Base-by-base conservation (phyloP, 768 basidiomycete genomes). In the Hygrophorus pudorinus region DNA sequence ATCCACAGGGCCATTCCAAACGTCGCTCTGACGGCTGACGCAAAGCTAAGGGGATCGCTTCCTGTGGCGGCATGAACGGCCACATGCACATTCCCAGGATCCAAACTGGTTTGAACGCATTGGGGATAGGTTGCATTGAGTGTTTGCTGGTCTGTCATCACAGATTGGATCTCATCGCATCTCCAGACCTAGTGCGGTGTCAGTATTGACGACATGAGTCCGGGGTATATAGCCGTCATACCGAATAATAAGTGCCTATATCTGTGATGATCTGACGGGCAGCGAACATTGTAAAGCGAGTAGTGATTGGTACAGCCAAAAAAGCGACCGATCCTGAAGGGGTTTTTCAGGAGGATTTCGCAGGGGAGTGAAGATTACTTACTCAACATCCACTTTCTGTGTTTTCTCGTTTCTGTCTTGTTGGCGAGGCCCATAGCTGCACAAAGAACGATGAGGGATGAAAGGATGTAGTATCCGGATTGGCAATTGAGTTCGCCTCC, bases 381-480 rank as follows among this genome's bases (percentile, higher is more conserved):
- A 59, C 58, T 51, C 3, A 59, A 48, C 58, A 59, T 59, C 58
- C 58, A 59, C 42, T 54, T 55, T 40, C 58, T 35, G 47, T 59
- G 58, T 14, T 45, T 36, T 13, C 55, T 50, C 16, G 58, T 59
- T 35, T 58, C 47, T 29, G 41, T 48, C 43, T 52, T 55, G 30
- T 59, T 50, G 41, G 46, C 50, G 24, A 51, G 20, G 4, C 58
- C 58, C 40, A 56, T 20, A 3, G 54, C 13, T 11, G 45, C 54
- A 16, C 49, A 28, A 41, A 41, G 45, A 21, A 54, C 47, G 27
- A 53, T 41, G 51, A 58, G 51, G 41, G 56, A 53, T 1, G 45
- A 52, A 1, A 56, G 41, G 28, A 50, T 45, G 39, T 53, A 58
- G 40, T 52, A 59, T 6, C 44, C 56, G 1, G 55, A 52, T 39